Evolutionary conservation across 208 protist species (phyloP), one percentile per base, ranked within the genome.

Genomic region (Leishmania braziliensis): DNA sequence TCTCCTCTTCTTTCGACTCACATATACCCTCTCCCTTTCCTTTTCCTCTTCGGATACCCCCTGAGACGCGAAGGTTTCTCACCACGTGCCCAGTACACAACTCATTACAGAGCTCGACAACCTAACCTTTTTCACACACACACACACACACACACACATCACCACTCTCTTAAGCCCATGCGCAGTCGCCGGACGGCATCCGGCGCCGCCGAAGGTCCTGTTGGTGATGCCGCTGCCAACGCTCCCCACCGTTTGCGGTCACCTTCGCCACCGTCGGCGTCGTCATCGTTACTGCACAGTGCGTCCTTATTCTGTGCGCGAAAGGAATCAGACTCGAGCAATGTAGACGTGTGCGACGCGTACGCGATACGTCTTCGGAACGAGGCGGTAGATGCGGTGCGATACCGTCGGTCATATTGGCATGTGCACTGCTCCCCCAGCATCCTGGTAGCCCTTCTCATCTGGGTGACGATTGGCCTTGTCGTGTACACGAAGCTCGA

Each of bases 401-500:
- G 12, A 77, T 46, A 54, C 10, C 50, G 76, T 0, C n/a, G 29
- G 8, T 53, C 70, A 23, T 72, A 74, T 33, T 76, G 81, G 69
- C 66, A 51, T 43, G 69, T 43, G 54, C 81, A 70, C 16, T 84
- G 81, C 60, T 80, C 81, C 51, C n/a, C 62, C 5, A 80, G 81
- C 43, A 66, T 73, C 8, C 48, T 84, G 18, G 20, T 84, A 26
- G 81, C 43, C 20, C 76, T 84, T 12, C 60, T 84, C 48, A 84
- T 84, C 48, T 84, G 81, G 81, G 26, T 26, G 6, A 20, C 48
- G n/a, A 80, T 84, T 23, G 81, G 70, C 43, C 36, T 84, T 4
- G 76, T 84, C 5, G 81, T 84, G 16, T 84, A 80, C 48, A 54
- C 12, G 5, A 51, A 73, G 36, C 8, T 80, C 1, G 33, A 58